Conservation (phyloP, 2,329 filamentous ascomycete genomes). For the Ceratocystis harringtonii region DNA sequence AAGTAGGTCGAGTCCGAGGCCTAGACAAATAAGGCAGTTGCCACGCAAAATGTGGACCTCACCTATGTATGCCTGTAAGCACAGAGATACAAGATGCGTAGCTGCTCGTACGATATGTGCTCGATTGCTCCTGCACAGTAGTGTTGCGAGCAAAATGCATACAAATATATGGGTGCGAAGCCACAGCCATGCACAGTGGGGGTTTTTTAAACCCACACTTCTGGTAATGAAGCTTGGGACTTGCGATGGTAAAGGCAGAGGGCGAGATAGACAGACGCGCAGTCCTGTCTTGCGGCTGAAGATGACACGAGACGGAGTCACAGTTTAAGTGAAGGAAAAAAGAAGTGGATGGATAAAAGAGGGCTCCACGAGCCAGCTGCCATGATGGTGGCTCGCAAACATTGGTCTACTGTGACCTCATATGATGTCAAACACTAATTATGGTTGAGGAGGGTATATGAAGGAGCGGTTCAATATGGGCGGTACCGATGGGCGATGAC, state of each 20-base stretch:
- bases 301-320: background rate
- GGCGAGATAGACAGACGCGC: background rate
- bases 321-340: background rate
- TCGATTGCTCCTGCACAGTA: background rate
- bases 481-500: background rate
- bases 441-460: background rate
- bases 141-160: no score
- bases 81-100: background rate
- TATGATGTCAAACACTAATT: background rate
- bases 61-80: background rate
- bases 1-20: background rate
- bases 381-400: background rate
- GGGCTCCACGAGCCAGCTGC: background rate
- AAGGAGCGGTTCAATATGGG: background rate
- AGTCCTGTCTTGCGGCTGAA: background rate
- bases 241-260: background rate
- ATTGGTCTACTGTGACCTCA: background rate
- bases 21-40: background rate
- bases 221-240: background rate
- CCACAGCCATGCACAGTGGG: background rate
- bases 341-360: background rate
- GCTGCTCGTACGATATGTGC: background rate
- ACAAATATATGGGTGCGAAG: background rate
- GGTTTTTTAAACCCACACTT: background rate
- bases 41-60: background rate